Evolutionary conservation across 2,329 filamentous ascomycete species (phyloP).

Genomic region (Cercospora janseana): DNA sequence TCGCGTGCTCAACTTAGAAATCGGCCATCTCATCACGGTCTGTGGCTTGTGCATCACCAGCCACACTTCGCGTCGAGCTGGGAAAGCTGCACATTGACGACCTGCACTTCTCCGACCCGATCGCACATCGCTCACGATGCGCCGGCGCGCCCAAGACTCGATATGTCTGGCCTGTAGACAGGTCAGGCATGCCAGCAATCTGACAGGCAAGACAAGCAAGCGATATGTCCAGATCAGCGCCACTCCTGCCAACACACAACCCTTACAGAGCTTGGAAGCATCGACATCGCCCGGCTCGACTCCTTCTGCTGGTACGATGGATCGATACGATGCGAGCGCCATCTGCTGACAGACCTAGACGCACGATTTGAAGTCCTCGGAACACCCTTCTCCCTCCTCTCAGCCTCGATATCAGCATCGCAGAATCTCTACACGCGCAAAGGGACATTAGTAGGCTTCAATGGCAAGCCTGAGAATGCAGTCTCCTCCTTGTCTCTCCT

Average conservation of each 20-base stretch:
- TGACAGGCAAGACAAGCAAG: conserved; percentile 19
- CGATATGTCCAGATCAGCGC: conserved; percentile 49
- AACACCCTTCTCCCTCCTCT: conserved; percentile 87
- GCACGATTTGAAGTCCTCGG: conserved; percentile 93
- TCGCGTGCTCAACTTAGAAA: conserved; percentile 12
- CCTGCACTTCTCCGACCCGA: background rate
- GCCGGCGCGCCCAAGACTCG: conserved; percentile 32
- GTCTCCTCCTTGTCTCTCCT: conserved; percentile 86
- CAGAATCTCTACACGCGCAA: conserved; percentile 90
- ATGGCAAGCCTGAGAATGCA: conserved; percentile 87
- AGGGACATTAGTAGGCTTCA: conserved; percentile 85
- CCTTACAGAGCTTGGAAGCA: conserved; percentile 39
- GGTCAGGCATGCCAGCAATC: conserved; percentile 15
- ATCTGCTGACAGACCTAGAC: conserved; percentile 55
- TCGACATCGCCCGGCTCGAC: conserved; percentile 22
- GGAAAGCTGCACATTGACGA: conserved; percentile 1
- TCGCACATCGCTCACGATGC: conserved; percentile 27
- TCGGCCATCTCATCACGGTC: conserved; percentile 1
- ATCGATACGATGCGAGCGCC: background rate
- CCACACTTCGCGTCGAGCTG: conserved; percentile 8
- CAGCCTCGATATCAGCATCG: conserved; percentile 86
- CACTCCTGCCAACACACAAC: conserved; percentile 43
- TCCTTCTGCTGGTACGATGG: conserved; percentile 23
- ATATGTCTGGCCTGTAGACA: conserved; percentile 32
- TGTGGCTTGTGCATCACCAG: conserved; percentile 4